A percentile compares a stretch with the other conserved stretches of the same genome.
These are phyloP conservation scores for Capsicum baccatum DNA, from an alignment of 257 asterid genomes.

Conservation along the genomic window DNA sequence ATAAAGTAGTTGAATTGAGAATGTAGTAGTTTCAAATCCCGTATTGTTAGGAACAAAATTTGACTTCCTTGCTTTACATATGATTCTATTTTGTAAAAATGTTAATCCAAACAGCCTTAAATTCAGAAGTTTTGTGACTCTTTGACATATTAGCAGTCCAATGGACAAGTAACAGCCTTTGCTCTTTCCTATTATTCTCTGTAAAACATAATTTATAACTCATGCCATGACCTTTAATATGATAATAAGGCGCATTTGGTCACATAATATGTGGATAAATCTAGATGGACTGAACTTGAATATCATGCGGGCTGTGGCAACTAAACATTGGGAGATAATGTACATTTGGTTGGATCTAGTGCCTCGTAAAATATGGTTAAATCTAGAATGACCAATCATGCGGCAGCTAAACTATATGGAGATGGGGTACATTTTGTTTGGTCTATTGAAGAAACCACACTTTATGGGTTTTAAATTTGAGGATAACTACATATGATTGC, in stretches of 20 bases:
- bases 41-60: background rate
- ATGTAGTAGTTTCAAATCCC: background rate
- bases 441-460: background rate
- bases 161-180: background rate
- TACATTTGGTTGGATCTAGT: background rate
- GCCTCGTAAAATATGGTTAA: background rate
- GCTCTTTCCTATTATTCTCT: slow-evolving; percentile 1
- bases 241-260: background rate
- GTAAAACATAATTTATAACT: background rate
- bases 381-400: background rate
- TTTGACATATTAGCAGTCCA: background rate
- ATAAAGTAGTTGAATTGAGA: slow-evolving; percentile 7
- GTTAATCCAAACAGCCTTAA: background rate
- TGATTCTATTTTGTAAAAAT: background rate
- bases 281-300: background rate
- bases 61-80: background rate
- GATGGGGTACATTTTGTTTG: background rate
- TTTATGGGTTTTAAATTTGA: background rate
- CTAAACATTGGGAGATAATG: background rate
- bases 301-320: background rate
- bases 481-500: background rate
- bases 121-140: background rate
- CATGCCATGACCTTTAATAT: background rate
- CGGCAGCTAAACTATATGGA: background rate
- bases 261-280: background rate